Evolutionary conservation across 768 basidiomycete genomes (phyloP).

Genomic region (Tulasnella sp.): DNA sequence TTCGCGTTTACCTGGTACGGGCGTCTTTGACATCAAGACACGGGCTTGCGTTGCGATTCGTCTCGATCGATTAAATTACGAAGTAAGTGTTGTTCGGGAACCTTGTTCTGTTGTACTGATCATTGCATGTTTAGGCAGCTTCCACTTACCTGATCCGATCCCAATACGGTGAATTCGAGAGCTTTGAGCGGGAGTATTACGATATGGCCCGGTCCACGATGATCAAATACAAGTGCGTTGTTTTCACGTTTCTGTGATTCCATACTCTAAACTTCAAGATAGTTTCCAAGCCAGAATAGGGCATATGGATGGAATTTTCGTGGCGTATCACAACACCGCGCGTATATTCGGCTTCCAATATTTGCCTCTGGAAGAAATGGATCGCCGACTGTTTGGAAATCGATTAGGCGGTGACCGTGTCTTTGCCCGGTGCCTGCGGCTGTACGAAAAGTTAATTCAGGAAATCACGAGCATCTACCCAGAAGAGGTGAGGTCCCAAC

Average conservation of each 20-base stretch:
- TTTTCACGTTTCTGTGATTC: neutral
- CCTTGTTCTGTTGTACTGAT: neutral
- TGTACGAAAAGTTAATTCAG: slow-evolving; percentile 55
- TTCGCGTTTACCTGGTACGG: slow-evolving; percentile 66
- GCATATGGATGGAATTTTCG: slow-evolving; percentile 88
- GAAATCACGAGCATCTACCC: slow-evolving; percentile 52
- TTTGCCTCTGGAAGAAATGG: slow-evolving; percentile 76
- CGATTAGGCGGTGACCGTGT: slow-evolving; percentile 51
- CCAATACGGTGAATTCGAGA: slow-evolving; percentile 50
- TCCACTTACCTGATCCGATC: slow-evolving; percentile 62
- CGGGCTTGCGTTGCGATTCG: slow-evolving; percentile 75
- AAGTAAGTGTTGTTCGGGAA: slow-evolving; percentile 30
- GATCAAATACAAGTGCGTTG: slow-evolving; percentile 70
- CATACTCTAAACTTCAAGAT: neutral
- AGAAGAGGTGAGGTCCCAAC: slow-evolving; percentile 36
- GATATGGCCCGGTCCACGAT: slow-evolving; percentile 90
- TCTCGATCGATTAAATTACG: slow-evolving; percentile 70
- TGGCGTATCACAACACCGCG: slow-evolving; percentile 78
- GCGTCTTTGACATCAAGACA: slow-evolving; percentile 94
- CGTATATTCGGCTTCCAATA: slow-evolving; percentile 92
- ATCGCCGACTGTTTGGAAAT: slow-evolving; percentile 58
- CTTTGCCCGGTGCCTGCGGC: slow-evolving; percentile 56
- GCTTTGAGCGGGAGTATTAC: slow-evolving; percentile 89
- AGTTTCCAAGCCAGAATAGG: slow-evolving; percentile 95
- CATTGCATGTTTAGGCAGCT: slow-evolving; percentile 41